phyloP scores from a whole-genome alignment of 1,284 basidiomycete species.

The Ceratobasidium sp. region DNA sequence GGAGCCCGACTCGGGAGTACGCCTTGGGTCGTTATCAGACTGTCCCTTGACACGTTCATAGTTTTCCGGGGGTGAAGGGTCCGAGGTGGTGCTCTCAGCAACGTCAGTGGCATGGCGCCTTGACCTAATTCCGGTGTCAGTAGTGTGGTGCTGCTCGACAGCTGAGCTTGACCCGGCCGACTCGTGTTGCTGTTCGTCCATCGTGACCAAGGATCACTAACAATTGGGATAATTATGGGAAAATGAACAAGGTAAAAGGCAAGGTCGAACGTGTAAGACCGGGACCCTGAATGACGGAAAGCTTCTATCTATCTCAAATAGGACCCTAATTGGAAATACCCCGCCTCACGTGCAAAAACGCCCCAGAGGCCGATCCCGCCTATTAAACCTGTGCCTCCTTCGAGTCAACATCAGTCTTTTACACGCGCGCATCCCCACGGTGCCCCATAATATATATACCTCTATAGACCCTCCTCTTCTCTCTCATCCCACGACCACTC shows the following conservation, averaged over 20 bases:
- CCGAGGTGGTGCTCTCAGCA: slow-evolving; percentile 19
- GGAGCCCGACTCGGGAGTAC: no score
- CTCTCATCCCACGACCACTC: slow-evolving; percentile 28
- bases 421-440: slow-evolving; percentile 2
- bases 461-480: slow-evolving; percentile 9
- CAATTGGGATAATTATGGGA: not conserved
- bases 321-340: no score
- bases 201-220: slow-evolving; percentile 8
- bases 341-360: slow-evolving; percentile 34
- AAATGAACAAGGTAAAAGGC: not conserved
- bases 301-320: slow-evolving; percentile 37
- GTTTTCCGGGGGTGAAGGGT: slow-evolving; percentile 1
- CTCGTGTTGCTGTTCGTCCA: slow-evolving; percentile 10
- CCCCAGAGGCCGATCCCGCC: slow-evolving; percentile 23
- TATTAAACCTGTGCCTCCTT: slow-evolving; percentile 14
- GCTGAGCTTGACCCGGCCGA: slow-evolving; percentile 38
- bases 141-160: not conserved
- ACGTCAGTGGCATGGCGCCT: slow-evolving; percentile 17
- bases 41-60: not conserved
- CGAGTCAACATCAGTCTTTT: slow-evolving; percentile 33
- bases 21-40: slow-evolving; percentile 6
- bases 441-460: slow-evolving; percentile 5
- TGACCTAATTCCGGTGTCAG: slow-evolving; percentile 26
- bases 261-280: slow-evolving; percentile 2
- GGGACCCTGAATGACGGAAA: slow-evolving; percentile 1